Evolutionary conservation across 306 rosid genomes (phyloP).

Genomic region (Mimosa pudica): DNA sequence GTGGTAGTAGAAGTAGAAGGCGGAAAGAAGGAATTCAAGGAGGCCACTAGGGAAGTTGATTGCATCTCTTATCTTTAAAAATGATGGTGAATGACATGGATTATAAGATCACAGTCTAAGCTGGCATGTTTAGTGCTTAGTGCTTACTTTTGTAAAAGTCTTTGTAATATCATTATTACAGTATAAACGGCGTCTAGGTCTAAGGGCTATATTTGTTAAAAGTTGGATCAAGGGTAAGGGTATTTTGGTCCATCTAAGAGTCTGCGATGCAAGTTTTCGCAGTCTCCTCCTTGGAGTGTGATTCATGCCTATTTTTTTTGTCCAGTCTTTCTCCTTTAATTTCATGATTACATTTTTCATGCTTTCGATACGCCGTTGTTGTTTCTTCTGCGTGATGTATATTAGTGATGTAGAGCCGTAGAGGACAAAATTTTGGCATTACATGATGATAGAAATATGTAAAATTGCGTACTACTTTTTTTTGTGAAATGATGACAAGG

Average conservation of each 20-base stretch:
- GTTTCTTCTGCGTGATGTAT: too few species aligned
- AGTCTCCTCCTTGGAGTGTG: too few species aligned
- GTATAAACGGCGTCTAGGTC: slow-evolving; percentile 9
- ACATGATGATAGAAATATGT: too few species aligned
- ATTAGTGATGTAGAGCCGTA: too few species aligned
- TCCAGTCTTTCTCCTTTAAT: too few species aligned
- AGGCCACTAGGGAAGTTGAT: slow-evolving; percentile 21
- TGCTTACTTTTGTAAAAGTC: background rate
- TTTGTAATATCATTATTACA: background rate
- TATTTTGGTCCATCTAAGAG: slow-evolving; percentile 24
- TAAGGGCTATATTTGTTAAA: background rate
- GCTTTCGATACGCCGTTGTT: too few species aligned
- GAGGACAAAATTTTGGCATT: too few species aligned
- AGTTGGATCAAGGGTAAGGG: slow-evolving; percentile 1
- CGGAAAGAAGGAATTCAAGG: slow-evolving; percentile 40
- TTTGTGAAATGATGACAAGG: too few species aligned
- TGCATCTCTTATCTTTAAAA: slow-evolving; percentile 40
- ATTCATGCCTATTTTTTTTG: too few species aligned
- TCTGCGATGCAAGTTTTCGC: too few species aligned
- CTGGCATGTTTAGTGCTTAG: background rate
- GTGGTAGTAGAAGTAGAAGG: slow-evolving; percentile 27
- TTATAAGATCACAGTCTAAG: background rate
- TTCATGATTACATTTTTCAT: too few species aligned
- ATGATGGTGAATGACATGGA: background rate
- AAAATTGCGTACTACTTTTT: too few species aligned